phyloP scores from a whole-genome alignment of 176 grass and related monocot species.

The Oryza coarctata region DNA sequence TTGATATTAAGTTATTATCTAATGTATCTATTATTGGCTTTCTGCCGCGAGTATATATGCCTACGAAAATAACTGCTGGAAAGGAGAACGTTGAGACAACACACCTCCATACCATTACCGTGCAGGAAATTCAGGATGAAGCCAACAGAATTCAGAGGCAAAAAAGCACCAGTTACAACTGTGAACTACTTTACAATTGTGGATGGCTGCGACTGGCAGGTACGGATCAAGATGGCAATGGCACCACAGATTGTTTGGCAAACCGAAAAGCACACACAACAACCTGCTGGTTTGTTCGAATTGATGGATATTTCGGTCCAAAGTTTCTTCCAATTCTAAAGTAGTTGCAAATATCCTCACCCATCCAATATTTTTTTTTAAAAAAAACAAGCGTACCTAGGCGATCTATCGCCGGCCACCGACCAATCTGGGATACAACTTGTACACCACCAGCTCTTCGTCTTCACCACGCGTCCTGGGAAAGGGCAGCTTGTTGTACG shows the following conservation, averaged over 20 bases:
- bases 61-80: not conserved
- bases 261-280: too few relatives aligned
- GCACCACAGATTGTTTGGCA: too few relatives aligned
- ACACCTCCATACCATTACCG: not conserved
- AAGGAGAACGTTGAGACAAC: not conserved
- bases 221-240: not conserved
- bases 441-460: constrained; percentile 19
- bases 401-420: not conserved
- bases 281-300: not conserved
- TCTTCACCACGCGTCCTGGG: not conserved
- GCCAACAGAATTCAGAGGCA: not conserved
- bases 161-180: not conserved
- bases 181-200: not conserved
- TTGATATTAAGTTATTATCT: too few relatives aligned
- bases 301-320: not conserved
- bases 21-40: too few relatives aligned
- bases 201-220: not conserved
- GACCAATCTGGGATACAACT: constrained; percentile 30
- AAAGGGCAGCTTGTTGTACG: not conserved
- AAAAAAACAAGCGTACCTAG: too few relatives aligned
- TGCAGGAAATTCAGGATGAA: not conserved
- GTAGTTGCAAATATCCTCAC: too few relatives aligned
- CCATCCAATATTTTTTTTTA: too few relatives aligned
- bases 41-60: not conserved
- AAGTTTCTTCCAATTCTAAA: not conserved